These are phyloP conservation scores for Magnolia officinalis DNA, from an alignment of 164 flowering plant genomes.

Conservation along the genomic window DNA sequence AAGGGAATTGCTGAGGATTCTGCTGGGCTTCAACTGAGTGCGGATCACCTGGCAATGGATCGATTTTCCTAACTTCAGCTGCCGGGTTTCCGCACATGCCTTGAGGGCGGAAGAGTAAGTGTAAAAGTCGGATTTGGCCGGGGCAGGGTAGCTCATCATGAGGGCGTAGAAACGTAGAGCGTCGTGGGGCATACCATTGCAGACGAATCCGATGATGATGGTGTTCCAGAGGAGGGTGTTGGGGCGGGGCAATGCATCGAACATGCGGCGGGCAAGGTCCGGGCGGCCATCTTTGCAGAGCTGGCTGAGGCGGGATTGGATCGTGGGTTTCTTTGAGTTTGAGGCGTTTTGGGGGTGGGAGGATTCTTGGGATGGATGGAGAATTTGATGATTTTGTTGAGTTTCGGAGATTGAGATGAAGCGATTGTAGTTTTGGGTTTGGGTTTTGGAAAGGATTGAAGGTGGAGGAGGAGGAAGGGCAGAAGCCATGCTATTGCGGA, in stretches of 20 bases:
- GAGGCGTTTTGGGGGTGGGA: neutral
- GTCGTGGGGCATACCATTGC: conserved; percentile 67
- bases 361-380: neutral
- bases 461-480: neutral
- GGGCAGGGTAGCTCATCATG: conserved; percentile 30
- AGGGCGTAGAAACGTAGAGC: conserved; percentile 60
- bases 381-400: neutral
- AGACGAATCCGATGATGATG: conserved; percentile 75
- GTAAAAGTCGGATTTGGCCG: conserved; percentile 50
- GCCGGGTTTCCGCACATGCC: conserved; percentile 65
- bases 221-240: conserved; percentile 85
- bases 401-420: neutral
- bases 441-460: neutral
- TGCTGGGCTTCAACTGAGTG: conserved; percentile 39
- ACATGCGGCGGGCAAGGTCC: conserved; percentile 65
- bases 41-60: conserved; percentile 74
- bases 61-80: conserved; percentile 56
- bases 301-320: conserved; percentile 67
- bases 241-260: conserved; percentile 71
- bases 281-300: conserved; percentile 71
- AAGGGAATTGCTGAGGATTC: conserved; percentile 70
- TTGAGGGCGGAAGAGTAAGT: conserved; percentile 83
- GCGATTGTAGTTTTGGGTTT: neutral
- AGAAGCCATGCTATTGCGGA: neutral
- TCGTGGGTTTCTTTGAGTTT: conserved; percentile 21